A percentile compares a stretch with the other conserved stretches of the same genome.
Evolutionary conservation across 108 stramenopile species (phyloP).

Genomic region (Epithemia pelagica): DNA sequence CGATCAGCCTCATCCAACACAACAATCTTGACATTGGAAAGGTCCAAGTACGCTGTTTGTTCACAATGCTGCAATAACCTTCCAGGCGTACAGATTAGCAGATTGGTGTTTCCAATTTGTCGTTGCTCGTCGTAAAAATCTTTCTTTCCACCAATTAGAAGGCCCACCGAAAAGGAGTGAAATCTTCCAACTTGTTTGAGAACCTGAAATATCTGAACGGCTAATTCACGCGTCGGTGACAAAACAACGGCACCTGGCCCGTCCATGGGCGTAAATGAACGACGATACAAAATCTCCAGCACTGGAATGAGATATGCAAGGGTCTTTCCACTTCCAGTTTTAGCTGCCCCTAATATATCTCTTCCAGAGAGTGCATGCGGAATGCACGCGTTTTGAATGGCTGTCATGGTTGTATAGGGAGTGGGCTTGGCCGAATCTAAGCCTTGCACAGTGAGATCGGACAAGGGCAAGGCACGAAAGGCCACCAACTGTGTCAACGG

Average conservation of each 20-base stretch:
- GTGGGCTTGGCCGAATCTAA: constrained; percentile 47
- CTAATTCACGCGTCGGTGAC: constrained; percentile 98
- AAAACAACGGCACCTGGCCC: constrained; percentile 94
- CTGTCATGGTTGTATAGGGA: constrained; percentile 83
- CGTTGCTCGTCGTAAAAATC: constrained; percentile 90
- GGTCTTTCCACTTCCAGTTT: constrained; percentile 92
- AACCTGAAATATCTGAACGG: constrained; percentile 97
- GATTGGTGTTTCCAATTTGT: constrained; percentile 78
- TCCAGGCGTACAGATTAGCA: constrained; percentile 95
- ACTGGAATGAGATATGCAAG: constrained; percentile 86
- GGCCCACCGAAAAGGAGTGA: constrained; percentile 90
- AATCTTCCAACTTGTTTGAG: constrained; percentile 76
- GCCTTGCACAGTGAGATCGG: constrained; percentile 56
- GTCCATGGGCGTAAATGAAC: constrained; percentile 68
- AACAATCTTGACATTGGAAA: constrained; percentile 74
- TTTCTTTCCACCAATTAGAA: constrained; percentile 95
- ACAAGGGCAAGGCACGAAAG: constrained; percentile 72
- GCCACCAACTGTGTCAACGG: constrained; percentile 61
- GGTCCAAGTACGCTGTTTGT: constrained; percentile 93
- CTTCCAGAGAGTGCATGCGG: constrained; percentile 89
- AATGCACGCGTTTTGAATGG: constrained; percentile 88
- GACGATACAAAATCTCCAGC: constrained; percentile 78
- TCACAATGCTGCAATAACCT: constrained; percentile 96
- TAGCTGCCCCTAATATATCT: constrained; percentile 92
- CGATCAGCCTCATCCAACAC: constrained; percentile 99